Conservation (phyloP, 768 basidiomycete species). For the Auricularia auricula-judae region DNA sequence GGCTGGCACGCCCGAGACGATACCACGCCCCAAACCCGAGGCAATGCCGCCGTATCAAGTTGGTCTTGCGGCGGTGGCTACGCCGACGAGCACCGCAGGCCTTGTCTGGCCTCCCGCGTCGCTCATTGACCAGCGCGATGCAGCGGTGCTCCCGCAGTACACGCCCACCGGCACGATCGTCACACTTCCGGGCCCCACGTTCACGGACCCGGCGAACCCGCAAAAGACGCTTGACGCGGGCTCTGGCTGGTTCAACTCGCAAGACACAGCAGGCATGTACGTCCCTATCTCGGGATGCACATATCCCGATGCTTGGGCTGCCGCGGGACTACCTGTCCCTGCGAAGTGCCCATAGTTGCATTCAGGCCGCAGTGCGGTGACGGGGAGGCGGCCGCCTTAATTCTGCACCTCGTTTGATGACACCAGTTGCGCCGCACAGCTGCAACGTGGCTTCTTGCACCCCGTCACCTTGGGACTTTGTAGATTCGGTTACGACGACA, state of each 20-base stretch:
- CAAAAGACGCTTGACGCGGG: neutral
- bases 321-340: conserved; percentile 36
- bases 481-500: neutral
- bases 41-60: conserved; percentile 61
- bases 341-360: conserved; percentile 14
- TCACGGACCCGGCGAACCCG: conserved; percentile 31
- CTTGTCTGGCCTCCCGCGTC: conserved; percentile 66
- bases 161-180: conserved; percentile 57
- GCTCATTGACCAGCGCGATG: conserved; percentile 42
- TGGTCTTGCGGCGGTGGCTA: conserved; percentile 61
- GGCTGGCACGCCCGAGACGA: conserved; percentile 38
- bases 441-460: too few relatives aligned
- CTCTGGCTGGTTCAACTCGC: conserved; percentile 71
- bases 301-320: conserved; percentile 79
- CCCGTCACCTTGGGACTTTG: neutral
- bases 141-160: conserved; percentile 39
- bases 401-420: too few relatives aligned
- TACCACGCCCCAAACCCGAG: conserved; percentile 9
- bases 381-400: too few relatives aligned
- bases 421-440: too few relatives aligned
- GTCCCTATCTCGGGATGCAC: conserved; percentile 61
- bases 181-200: conserved; percentile 57
- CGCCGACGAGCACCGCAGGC: conserved; percentile 34
- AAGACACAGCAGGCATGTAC: conserved; percentile 53
- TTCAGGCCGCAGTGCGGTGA: too few relatives aligned